Percentiles rank a stretch among this genome's conserved stretches.
These are phyloP conservation scores for Excoecaria cochinchinensis DNA, from an alignment of 345 rosid species.

Conservation along the genomic window DNA sequence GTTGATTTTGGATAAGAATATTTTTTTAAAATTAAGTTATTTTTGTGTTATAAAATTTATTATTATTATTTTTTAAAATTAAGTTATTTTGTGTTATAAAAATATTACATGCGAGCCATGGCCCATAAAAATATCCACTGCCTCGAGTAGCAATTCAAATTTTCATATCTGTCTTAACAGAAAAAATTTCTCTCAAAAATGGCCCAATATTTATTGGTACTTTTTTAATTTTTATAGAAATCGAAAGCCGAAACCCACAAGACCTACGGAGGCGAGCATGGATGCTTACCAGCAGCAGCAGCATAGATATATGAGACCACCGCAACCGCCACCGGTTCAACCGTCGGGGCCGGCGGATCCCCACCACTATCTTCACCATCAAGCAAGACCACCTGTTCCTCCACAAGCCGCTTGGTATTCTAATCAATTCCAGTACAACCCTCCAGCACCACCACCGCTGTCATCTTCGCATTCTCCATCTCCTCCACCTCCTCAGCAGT, in stretches of 20 bases:
- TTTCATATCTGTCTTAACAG: no score
- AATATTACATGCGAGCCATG: no score
- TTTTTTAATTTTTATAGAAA: no score
- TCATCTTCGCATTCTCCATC: constrained; percentile 41
- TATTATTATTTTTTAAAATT: no score
- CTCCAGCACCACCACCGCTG: constrained; percentile 31
- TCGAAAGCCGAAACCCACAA: background rate
- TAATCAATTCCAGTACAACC: constrained; percentile 24
- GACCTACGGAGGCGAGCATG: constrained; percentile 27
- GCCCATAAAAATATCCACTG: no score
- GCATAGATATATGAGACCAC: constrained; percentile 48
- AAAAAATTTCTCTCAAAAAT: no score
- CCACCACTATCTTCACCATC: constrained; percentile 28
- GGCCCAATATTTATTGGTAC: no score
- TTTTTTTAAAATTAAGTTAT: no score
- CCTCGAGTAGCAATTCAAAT: no score
- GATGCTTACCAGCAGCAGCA: constrained; percentile 60
- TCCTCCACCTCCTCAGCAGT: constrained; percentile 52
- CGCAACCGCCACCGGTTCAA: constrained; percentile 34
- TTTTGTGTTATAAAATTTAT: no score
- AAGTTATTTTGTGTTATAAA: no score
- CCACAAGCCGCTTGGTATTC: constrained; percentile 21
- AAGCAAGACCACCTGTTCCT: constrained; percentile 21
- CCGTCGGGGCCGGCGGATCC: constrained; percentile 44
- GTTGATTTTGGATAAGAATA: no score